Percentiles rank a stretch among this genome's conserved stretches.
Evolutionary conservation across 2,329 filamentous ascomycete genomes (phyloP).

Genomic region (Fusarium sp.): DNA sequence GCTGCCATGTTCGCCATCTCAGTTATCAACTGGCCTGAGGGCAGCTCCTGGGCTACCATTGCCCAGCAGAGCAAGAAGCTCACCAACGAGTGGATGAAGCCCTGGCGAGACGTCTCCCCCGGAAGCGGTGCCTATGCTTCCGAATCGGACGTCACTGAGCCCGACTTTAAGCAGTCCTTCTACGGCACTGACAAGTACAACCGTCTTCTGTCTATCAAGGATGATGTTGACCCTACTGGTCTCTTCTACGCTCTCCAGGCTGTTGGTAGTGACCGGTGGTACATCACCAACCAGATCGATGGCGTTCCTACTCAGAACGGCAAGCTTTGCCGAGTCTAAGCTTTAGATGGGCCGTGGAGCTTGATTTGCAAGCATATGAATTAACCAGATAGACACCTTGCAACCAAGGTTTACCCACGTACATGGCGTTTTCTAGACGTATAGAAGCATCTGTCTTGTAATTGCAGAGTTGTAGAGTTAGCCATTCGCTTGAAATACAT

Average conservation of each 20-base stretch:
- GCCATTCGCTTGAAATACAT: not conserved
- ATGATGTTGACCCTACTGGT: slow-evolving; percentile 29
- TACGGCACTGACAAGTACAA: slow-evolving; percentile 36
- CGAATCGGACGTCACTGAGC: slow-evolving; percentile 37
- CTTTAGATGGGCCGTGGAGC: not conserved
- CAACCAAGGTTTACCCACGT: not conserved
- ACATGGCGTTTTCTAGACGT: not conserved
- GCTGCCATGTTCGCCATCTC: slow-evolving; percentile 54
- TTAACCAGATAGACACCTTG: not conserved
- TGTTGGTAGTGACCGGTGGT: slow-evolving; percentile 40
- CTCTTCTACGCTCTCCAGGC: slow-evolving; percentile 38
- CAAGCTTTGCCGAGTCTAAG: slow-evolving; percentile 25
- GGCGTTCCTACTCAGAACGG: slow-evolving; percentile 42
- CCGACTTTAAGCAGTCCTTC: slow-evolving; percentile 38
- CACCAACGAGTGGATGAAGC: slow-evolving; percentile 43
- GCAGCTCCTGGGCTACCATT: slow-evolving; percentile 26
- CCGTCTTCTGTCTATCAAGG: slow-evolving; percentile 35
- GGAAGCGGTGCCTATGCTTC: slow-evolving; percentile 37
- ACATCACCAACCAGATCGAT: slow-evolving; percentile 31
- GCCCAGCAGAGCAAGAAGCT: slow-evolving; percentile 30
- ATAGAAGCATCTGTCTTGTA: not conserved
- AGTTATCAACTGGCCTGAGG: slow-evolving; percentile 46
- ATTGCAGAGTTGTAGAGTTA: not conserved
- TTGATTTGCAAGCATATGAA: not conserved
- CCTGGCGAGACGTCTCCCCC: slow-evolving; percentile 40